These are phyloP conservation scores for Komagataella pseudopastoris DNA, from an alignment of 805 yeast genomes.

Conservation along the genomic window DNA sequence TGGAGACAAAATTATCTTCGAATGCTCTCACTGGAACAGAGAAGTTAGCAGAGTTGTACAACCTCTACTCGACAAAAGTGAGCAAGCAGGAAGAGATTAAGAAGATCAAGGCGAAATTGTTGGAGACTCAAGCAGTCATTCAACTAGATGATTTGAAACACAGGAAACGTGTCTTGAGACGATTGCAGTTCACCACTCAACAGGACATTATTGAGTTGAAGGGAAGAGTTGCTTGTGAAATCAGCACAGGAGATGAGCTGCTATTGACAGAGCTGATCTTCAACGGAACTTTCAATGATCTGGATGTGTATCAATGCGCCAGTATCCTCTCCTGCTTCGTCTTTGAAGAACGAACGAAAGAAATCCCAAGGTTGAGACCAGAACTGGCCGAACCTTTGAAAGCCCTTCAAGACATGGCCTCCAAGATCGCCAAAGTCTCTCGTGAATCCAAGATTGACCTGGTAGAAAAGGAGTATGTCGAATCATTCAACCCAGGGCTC, in stretches of 20 bases:
- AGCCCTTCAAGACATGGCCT: constrained; percentile 82
- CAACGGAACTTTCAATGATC: constrained; percentile 87
- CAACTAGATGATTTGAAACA: constrained; percentile 90
- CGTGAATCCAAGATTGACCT: constrained; percentile 84
- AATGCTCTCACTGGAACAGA: constrained; percentile 58
- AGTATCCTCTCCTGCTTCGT: constrained; percentile 89
- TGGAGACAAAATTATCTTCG: constrained; percentile 58
- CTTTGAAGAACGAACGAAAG: constrained; percentile 91
- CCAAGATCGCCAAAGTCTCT: constrained; percentile 77
- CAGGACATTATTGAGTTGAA: constrained; percentile 87
- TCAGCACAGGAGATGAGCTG: constrained; percentile 81
- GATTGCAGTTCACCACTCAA: constrained; percentile 80
- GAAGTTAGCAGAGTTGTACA: constrained; percentile 48
- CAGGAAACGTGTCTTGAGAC: constrained; percentile 83
- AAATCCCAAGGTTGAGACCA: constrained; percentile 71
- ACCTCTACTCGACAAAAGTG: constrained; percentile 52
- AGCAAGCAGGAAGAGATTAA: constrained; percentile 46
- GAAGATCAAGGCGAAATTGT: constrained; percentile 46
- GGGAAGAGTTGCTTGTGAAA: constrained; percentile 96
- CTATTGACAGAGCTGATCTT: constrained; percentile 83
- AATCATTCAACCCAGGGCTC: constrained; percentile 79
- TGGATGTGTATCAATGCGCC: constrained; percentile 84
- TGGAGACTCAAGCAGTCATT: constrained; percentile 80
- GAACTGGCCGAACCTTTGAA: constrained; percentile 89
- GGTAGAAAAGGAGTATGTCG: constrained; percentile 85